Conservation (phyloP, 495 filamentous ascomycete genomes). For the Talaromyces proteolyticus region DNA sequence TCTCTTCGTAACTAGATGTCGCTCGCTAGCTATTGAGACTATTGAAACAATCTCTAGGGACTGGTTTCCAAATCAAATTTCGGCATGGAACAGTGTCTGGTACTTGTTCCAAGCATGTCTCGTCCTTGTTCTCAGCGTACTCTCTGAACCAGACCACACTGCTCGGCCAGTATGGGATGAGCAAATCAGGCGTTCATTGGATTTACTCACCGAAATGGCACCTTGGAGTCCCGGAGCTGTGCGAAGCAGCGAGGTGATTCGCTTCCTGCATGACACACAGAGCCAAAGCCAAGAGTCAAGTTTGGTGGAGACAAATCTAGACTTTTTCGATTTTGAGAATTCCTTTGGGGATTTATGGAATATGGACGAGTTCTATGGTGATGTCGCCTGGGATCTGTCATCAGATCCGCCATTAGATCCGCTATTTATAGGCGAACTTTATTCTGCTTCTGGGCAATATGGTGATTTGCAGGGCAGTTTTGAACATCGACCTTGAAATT, state of each 20-base stretch:
- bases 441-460: too few relatives aligned
- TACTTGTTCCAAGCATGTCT: not conserved
- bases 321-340: not conserved
- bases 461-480: too few relatives aligned
- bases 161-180: not conserved
- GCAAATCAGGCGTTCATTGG: not conserved
- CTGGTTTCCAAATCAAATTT: not conserved
- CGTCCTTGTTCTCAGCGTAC: not conserved
- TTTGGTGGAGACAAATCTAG: not conserved
- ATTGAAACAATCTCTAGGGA: not conserved
- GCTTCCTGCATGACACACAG: not conserved
- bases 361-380: not conserved
- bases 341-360: not conserved
- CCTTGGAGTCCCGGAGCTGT: not conserved
- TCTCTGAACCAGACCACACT: not conserved
- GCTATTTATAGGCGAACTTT: too few relatives aligned
- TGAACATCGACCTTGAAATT: too few relatives aligned
- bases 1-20: not conserved
- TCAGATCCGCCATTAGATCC: not conserved
- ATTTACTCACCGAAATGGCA: not conserved
- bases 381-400: not conserved
- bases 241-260: not conserved
- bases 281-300: not conserved
- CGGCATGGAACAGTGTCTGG: not conserved
- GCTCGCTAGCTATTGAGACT: not conserved